Evolutionary conservation across 768 basidiomycete genomes (phyloP).

Genomic region (Austroboletus eburneus): DNA sequence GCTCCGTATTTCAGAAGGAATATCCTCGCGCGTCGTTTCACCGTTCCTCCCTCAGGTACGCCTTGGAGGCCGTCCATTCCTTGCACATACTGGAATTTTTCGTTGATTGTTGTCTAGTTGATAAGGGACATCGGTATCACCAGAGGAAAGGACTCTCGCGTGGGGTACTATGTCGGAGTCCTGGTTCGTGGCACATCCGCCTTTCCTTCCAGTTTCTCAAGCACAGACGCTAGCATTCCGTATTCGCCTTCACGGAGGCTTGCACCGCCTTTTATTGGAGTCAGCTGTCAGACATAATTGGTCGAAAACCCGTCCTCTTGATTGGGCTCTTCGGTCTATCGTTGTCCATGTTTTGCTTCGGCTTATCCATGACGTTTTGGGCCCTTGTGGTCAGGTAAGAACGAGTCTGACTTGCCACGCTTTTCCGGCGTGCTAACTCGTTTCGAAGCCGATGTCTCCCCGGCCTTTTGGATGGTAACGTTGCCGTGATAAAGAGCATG

Average conservation of each 20-base stretch:
- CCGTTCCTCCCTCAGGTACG: conserved; percentile 65
- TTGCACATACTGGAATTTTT: not conserved
- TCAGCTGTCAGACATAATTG: conserved; percentile 45
- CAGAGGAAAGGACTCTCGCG: conserved; percentile 40
- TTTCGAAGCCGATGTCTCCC: conserved; percentile 38
- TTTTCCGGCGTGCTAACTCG: not conserved
- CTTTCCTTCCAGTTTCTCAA: not conserved
- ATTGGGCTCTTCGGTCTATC: conserved; percentile 43
- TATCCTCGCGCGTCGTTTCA: conserved; percentile 69
- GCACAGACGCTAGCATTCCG: conserved; percentile 34
- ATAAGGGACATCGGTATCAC: conserved; percentile 35
- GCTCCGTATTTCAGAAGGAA: conserved; percentile 69
- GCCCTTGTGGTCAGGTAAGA: conserved; percentile 38
- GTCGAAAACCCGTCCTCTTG: conserved; percentile 47
- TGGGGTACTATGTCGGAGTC: conserved; percentile 47
- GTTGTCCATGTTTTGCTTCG: conserved; percentile 45
- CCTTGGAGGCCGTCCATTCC: not conserved
- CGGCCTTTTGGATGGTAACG: conserved; percentile 54
- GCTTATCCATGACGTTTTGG: conserved; percentile 45
- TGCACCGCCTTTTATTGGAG: conserved; percentile 47
- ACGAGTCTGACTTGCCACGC: not conserved
- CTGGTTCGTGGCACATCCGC: conserved; percentile 33
- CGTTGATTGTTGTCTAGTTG: conserved; percentile 10
- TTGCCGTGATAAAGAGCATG: conserved; percentile 47
- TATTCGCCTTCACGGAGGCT: conserved; percentile 49